Conservation (phyloP, 2,329 filamentous ascomycete species). For the Neocucurbitaria cava region DNA sequence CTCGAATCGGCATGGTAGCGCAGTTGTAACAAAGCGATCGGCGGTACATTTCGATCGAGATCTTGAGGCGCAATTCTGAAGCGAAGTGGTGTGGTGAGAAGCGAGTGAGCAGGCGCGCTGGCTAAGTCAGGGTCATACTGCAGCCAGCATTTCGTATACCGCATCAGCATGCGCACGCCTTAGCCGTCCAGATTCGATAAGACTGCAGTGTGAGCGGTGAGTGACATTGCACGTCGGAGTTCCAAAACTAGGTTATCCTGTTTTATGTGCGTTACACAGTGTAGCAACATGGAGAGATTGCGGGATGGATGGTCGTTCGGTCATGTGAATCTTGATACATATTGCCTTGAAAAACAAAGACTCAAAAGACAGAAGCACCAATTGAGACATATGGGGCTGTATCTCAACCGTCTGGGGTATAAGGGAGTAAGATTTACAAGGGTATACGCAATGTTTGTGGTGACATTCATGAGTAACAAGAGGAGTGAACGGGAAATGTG, state of each 20-base stretch:
- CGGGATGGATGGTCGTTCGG: neutral
- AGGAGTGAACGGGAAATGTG: neutral
- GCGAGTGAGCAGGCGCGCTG: conserved; percentile 5
- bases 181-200: conserved; percentile 1
- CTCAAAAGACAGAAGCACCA: neutral
- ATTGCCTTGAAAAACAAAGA: neutral
- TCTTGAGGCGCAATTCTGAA: neutral
- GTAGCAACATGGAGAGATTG: neutral
- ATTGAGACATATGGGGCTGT: neutral
- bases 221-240: conserved; percentile 7
- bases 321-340: neutral
- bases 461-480: conserved; percentile 10
- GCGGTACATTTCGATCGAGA: conserved; percentile 3
- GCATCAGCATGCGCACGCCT: conserved; percentile 5
- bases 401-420: neutral
- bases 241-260: neutral
- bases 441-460: conserved; percentile 4
- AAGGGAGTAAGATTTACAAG: conserved; percentile 11
- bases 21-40: neutral
- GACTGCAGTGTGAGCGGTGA: conserved; percentile 16
- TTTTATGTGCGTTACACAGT: neutral
- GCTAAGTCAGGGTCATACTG: conserved; percentile 9
- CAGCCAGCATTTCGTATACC: conserved; percentile 14
- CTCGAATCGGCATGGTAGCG: neutral
- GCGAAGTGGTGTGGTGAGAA: conserved; percentile 8